Evolutionary conservation across 495 filamentous ascomycete genomes (phyloP).

Genomic region (Penicillium turbatum): DNA sequence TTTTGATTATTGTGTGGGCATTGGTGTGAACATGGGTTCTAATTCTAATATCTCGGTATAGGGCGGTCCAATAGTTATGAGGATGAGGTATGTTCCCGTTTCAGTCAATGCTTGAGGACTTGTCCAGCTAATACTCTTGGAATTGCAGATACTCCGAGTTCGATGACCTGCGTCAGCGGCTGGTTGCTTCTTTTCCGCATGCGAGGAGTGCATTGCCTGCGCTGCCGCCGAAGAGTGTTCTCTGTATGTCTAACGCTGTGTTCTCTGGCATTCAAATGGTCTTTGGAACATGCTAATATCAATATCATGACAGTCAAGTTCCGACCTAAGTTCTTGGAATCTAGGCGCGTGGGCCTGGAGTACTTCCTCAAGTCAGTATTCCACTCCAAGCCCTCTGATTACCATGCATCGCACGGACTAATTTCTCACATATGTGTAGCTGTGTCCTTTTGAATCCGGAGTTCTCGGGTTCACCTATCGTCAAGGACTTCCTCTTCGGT

Average conservation of each 20-base stretch:
- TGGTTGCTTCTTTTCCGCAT: slow-evolving; percentile 61
- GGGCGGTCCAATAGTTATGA: slow-evolving; percentile 57
- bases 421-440: slow-evolving; percentile 27
- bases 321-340: slow-evolving; percentile 63
- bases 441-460: slow-evolving; percentile 67
- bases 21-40: slow-evolving; percentile 17
- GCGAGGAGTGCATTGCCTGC: slow-evolving; percentile 59
- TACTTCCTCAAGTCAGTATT: slow-evolving; percentile 67
- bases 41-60: slow-evolving; percentile 22
- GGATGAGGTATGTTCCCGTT: slow-evolving; percentile 47
- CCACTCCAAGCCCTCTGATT: background rate
- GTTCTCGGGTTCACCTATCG: slow-evolving; percentile 61
- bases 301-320: slow-evolving; percentile 52
- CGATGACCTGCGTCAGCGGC: slow-evolving; percentile 54
- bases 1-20: slow-evolving; percentile 8
- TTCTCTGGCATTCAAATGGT: background rate
- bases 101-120: too few species aligned
- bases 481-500: slow-evolving; percentile 67
- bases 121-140: too few species aligned
- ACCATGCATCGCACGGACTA: background rate
- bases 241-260: slow-evolving; percentile 48
- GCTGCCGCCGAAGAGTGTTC: slow-evolving; percentile 64
- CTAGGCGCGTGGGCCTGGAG: slow-evolving; percentile 57
- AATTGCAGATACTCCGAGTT: slow-evolving; percentile 80
- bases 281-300: slow-evolving; percentile 2